Evolutionary conservation across 2,329 filamentous ascomycete species (phyloP).

Genomic region (Botrytis deweyae): DNA sequence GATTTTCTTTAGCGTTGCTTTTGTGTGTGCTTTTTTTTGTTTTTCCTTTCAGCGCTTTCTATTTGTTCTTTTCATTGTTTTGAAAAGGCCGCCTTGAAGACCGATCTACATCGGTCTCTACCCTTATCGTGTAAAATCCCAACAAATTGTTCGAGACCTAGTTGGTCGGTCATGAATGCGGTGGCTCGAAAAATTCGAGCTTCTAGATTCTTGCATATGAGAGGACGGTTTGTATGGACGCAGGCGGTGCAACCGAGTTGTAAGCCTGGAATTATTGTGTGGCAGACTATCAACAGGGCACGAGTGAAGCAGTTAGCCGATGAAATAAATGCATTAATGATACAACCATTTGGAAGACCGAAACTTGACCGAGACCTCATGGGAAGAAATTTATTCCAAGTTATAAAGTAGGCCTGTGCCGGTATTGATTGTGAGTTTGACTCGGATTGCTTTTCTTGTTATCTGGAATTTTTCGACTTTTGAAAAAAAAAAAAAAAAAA

Average conservation of each 20-base stretch:
- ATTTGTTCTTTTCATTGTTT: not conserved
- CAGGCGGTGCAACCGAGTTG: not conserved
- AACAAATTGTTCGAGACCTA: not conserved
- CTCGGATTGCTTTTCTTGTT: not conserved
- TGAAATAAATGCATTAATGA: not conserved
- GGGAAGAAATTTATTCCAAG: not conserved
- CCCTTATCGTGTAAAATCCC: not conserved
- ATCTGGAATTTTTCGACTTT: not conserved
- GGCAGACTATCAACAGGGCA: not conserved
- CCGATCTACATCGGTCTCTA: not conserved
- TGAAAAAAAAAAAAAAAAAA: not conserved
- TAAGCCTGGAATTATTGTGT: not conserved
- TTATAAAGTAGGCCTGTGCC: not conserved
- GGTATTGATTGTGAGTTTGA: not conserved
- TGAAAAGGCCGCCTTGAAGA: not conserved
- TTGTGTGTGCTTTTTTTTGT: not conserved
- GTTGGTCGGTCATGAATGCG: not conserved
- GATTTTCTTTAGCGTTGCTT: not conserved
- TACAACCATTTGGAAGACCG: not conserved
- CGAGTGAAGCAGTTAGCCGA: not conserved
- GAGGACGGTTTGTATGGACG: not conserved
- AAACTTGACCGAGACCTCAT: not conserved
- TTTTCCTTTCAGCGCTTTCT: not conserved
- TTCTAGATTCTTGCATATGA: not conserved
- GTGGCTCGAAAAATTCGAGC: not conserved